Evolutionary conservation across 129 eudicot species (phyloP).

Genomic region (Flaveria sonorensis): DNA sequence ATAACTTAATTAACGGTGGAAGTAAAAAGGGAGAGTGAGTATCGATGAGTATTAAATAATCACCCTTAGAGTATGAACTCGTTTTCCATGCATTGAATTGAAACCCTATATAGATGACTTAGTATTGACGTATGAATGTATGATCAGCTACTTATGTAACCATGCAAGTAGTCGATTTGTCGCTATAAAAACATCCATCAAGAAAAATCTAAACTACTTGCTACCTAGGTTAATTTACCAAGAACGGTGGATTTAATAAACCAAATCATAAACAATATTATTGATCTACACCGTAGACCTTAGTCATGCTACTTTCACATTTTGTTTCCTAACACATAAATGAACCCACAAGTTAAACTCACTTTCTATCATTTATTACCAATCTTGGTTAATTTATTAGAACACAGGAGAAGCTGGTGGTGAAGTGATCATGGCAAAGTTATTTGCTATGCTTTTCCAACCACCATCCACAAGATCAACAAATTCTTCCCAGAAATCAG

Average conservation of each 20-base stretch:
- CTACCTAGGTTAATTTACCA: not conserved
- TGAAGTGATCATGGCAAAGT: constrained; percentile 30
- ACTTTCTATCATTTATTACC: constrained; percentile 16
- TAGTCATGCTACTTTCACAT: not conserved
- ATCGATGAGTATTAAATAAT: not conserved
- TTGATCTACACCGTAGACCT: not conserved
- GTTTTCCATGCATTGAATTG: not conserved
- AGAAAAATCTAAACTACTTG: not conserved
- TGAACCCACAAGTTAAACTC: constrained; percentile 23
- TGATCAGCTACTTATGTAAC: not conserved
- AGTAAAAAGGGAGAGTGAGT: not conserved
- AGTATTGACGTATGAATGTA: not conserved
- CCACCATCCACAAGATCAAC: constrained; percentile 46
- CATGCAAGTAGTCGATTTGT: not conserved
- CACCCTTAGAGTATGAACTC: not conserved
- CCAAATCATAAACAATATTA: not conserved
- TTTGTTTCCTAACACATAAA: constrained; percentile 23
- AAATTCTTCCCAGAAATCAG: constrained; percentile 44
- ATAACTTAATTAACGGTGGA: too few relatives aligned
- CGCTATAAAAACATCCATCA: not conserved
- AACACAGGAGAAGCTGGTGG: constrained; percentile 44
- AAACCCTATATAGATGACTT: not conserved
- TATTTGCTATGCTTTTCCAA: constrained; percentile 38
- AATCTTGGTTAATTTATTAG: constrained; percentile 23
- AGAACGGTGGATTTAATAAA: not conserved